Evolutionary conservation across 768 basidiomycete species (phyloP), one percentile per base, ranked within the genome.

Genomic region (Auricularia sp.): DNA sequence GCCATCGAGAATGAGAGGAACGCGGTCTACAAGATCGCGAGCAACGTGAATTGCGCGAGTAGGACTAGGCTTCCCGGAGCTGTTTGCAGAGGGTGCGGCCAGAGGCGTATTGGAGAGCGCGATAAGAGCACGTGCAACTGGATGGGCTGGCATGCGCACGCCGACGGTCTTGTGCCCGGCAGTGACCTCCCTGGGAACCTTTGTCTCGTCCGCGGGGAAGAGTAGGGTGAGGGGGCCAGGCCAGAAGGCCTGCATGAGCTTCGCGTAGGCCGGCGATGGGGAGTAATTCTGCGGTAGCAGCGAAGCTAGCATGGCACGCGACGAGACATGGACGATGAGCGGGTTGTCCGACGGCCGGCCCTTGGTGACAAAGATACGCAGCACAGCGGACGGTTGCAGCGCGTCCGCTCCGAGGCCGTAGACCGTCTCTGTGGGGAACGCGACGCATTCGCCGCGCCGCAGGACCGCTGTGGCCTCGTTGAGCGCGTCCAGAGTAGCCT

Each of bases 391-490:
- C 7, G 81, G 67, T 69, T 85, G 77, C 56, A 93, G 76, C 0
- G 96, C 93, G 23, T 87, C 76, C 0, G 93, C 97, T 35, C 91
- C 97, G n/a, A 99, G 85, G 1, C 97, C 97, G 74, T 98, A 99
- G 11, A 99, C 97, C 0, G 97, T 98, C 76, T 99, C 97, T 36
- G 97, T 98, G 0, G 97, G 96, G 72, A 99, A 91, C 0, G 88
- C 95, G 64, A 98, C 88, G 23, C 56, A 59, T 8, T 59, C 29
- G 56, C 56, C 56, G 34, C 34, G 29, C 29, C 23, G 56, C 11
- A 59, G 6, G 56, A 59, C 29, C 6, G 11, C 29, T 8, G 56
- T 23, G 23, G 29, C 56, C 11, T 59, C 23, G 29, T 59, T 14
- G 7, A 59, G 29, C 23, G 56, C 56, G 56, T 34, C 23, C 14